Base-by-base conservation (phyloP, 176 grass and related monocot species). In the Zea luxurians region DNA sequence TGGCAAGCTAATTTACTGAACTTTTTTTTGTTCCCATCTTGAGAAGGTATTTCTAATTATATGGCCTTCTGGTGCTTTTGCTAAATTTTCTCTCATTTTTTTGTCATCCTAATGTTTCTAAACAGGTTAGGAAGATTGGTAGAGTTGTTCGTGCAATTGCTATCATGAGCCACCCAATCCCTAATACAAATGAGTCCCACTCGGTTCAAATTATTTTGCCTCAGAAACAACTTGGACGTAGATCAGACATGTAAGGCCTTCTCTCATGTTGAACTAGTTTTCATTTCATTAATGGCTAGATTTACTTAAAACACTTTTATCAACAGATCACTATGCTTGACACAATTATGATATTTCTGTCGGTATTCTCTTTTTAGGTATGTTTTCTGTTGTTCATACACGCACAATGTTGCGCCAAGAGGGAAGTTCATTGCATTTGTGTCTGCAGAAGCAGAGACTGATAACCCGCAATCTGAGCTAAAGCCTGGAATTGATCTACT, bases 361-460 rank as follows among this genome's bases (percentile, higher is more conserved):
- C 66, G 27, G 4, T 85, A 53, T 74, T 64, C 62, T 48, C 44
- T 70, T 87, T 11, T 82, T 76, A 97, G 94, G 94, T 97, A 97
- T 88, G 77, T 97, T 21, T 97, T 97, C 40, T 91, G 94, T 91
- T 97, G 88, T 67, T 97, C 94, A 37, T 97, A 97, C 70, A 87
- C 86, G 13, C 94, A 97, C 89, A 97, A 97, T 46, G 88, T 97
- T 9, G 94, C 94, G 4, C 94, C 94, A 13, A 93, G 80, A 84
- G 94, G 94, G 77, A 97, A 91, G 75, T 97, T 91, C 73, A 93
- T 97, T 83, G 91, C 94, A 74, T 97, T 97, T 83, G 94, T 97
- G 37, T 93, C 89, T 35, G 53, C 94, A 16, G 94, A 91, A 78
- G 94, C 86, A 2, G 94, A 97, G 50, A 93, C 88, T 47, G 86